A percentile compares a stretch with the other conserved stretches of the same genome.
phyloP scores from a whole-genome alignment of 371 early-diverging fungal genomes.

The Rhizomucor miehei region DNA sequence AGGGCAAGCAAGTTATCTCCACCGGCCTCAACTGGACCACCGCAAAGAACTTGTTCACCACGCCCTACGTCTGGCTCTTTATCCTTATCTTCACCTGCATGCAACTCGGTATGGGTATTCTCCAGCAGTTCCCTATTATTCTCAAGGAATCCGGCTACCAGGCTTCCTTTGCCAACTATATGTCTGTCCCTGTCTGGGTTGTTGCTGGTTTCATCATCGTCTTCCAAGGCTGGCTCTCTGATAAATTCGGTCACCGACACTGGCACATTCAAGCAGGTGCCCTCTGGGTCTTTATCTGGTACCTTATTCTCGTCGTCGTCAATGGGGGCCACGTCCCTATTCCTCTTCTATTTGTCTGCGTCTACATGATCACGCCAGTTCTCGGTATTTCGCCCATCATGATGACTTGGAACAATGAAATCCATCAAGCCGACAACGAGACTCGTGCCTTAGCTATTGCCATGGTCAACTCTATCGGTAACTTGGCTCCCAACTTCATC shows the following conservation, averaged over 20 bases:
- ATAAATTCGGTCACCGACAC: constrained; percentile 28
- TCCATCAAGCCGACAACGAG: constrained; percentile 24
- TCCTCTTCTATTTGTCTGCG: constrained; percentile 28
- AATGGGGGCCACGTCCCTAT: constrained; percentile 31
- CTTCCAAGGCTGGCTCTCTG: constrained; percentile 39
- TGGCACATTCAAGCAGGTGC: constrained; percentile 40
- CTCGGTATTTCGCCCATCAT: constrained; percentile 35
- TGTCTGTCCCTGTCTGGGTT: constrained; percentile 44
- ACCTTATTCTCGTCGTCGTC: constrained; percentile 58
- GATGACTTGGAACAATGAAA: constrained; percentile 41
- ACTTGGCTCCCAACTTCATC: constrained; percentile 38
- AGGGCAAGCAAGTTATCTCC: constrained; percentile 21
- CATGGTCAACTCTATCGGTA: constrained; percentile 40
- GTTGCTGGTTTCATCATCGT: constrained; percentile 41
- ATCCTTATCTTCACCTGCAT: constrained; percentile 36
- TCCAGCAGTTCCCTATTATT: constrained; percentile 40
- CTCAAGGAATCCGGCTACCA: constrained; percentile 28
- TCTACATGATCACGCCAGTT: constrained; percentile 31
- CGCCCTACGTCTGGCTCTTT: constrained; percentile 39
- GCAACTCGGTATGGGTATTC: constrained; percentile 47
- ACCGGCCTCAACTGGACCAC: constrained; percentile 19
- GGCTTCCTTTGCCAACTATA: constrained; percentile 38
- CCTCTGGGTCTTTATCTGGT: constrained; percentile 34
- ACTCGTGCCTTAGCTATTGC: constrained; percentile 45
- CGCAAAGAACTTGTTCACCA: constrained; percentile 32